Evolutionary conservation across 2,329 filamentous ascomycete species (phyloP).

Genomic region (Monosporascus sp.): DNA sequence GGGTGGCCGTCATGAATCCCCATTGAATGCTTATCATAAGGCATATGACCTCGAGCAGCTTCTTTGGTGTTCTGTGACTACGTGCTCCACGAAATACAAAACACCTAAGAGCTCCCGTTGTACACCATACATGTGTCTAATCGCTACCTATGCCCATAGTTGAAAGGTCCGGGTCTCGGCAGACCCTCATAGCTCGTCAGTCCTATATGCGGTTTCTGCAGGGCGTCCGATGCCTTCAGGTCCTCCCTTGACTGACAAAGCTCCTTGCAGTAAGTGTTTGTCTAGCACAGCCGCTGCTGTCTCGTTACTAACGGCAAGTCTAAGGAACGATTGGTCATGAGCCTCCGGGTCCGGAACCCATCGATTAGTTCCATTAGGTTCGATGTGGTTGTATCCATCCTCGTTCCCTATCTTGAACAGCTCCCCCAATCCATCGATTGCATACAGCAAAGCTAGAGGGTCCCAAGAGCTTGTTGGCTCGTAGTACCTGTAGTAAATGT

Average conservation of each 20-base stretch:
- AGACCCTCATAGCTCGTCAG: not conserved
- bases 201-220: not conserved
- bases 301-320: not conserved
- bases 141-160: not conserved
- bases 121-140: not conserved
- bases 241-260: not conserved
- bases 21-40: not conserved
- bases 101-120: not conserved
- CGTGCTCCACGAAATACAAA: not conserved
- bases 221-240: not conserved
- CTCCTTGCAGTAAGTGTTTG: not conserved
- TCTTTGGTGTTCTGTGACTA: not conserved
- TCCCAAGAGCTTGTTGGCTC: constrained; percentile 34
- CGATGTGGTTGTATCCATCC: constrained; percentile 36
- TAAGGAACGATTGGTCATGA: not conserved
- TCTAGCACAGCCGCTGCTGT: not conserved
- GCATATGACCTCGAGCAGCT: not conserved
- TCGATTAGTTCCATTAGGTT: constrained; percentile 34
- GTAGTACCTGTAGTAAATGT: constrained; percentile 35
- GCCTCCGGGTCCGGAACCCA: constrained; percentile 28
- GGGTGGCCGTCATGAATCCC: not conserved
- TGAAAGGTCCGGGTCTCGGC: not conserved
- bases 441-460: constrained; percentile 36
- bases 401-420: constrained; percentile 33
- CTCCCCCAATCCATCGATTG: constrained; percentile 28